Base-by-base conservation (phyloP, 2,329 filamentous ascomycete genomes). In the Talaromyces sp. region DNA sequence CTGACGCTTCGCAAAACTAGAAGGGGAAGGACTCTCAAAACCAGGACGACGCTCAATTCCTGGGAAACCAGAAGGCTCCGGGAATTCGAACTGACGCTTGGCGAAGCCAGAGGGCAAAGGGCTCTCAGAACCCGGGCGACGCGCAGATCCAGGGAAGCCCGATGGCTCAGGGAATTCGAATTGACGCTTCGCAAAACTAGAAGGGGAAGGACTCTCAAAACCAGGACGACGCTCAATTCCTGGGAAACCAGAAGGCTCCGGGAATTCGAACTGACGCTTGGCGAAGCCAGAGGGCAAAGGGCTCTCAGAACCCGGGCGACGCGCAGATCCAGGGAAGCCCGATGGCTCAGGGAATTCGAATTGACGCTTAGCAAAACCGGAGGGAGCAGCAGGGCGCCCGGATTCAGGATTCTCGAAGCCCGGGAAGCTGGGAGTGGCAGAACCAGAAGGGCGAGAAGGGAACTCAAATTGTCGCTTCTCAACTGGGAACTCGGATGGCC, bases 391-490 rank as follows among this genome's bases (percentile, higher is more conserved):
- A 24, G 63, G 57, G 14, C 24, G 31, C 13, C 22, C 37, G 7
- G 45, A 45, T 14, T 24, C 41, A 39, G 61, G 52, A 58, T 37
- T 5, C 31, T 47, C 50, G 16, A 58, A 24, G 11, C 54, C 37
- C 3, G 61, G 61, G 31, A 63, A 57, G 5, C 8, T 22, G 5
- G 37, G 56, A 11, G 35, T 45, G 0, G 39, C 54, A 5, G 47
- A 11, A 13, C 62, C 54, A 27, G 62, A 63, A 39, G 62, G 62
- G 2, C 24, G 39, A 14, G 62, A 8, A 10, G 47, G 41, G n/a
- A 58, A 63, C 19, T 41, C 56, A 5, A 43, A 41, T 59, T 59
- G 56, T 14, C 56, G 35, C 43, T 61, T 50, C 10, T 16, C 41
- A 35, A 60, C 41, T 27, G 58, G 41, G 24, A 47, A 47, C 13